Percentiles rank a stretch among this genome's conserved stretches.
Conservation (phyloP, 148 eudicot species). For the Dysphania ambrosioides region DNA sequence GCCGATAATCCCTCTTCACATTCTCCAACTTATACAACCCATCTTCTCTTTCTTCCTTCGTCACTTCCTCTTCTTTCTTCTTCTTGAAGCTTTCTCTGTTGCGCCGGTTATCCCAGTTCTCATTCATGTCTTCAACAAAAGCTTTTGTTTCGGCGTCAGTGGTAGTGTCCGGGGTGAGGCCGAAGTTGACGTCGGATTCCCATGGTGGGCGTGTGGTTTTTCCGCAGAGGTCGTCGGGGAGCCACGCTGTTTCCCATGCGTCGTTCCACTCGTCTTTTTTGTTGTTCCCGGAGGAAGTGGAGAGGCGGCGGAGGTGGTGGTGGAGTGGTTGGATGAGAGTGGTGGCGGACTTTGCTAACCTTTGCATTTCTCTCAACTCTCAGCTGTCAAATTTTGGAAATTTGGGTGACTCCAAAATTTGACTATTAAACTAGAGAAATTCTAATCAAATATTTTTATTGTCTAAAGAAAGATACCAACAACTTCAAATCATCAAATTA, state of each 20-base stretch:
- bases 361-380: no score
- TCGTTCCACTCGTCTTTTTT: slow-evolving; percentile 50
- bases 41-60: neutral
- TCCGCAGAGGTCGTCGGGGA: slow-evolving; percentile 59
- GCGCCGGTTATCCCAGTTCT: slow-evolving; percentile 71
- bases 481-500: no score
- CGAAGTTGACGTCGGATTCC: slow-evolving; percentile 56
- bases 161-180: slow-evolving; percentile 25
- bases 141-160: slow-evolving; percentile 73
- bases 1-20: slow-evolving; percentile 73
- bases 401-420: no score
- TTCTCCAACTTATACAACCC: slow-evolving; percentile 63
- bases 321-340: neutral
- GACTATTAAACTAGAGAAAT: no score
- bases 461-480: no score
- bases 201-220: slow-evolving; percentile 51
- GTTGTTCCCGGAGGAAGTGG: slow-evolving; percentile 4
- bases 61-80: slow-evolving; percentile 13
- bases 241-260: slow-evolving; percentile 88
- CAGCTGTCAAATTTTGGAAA: no score
- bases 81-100: neutral
- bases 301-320: neutral
- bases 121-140: slow-evolving; percentile 82
- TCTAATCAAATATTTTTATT: no score
- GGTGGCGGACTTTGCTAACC: slow-evolving; percentile 6